Base-by-base conservation (phyloP, 345 rosid genomes). In the Salix udensis region DNA sequence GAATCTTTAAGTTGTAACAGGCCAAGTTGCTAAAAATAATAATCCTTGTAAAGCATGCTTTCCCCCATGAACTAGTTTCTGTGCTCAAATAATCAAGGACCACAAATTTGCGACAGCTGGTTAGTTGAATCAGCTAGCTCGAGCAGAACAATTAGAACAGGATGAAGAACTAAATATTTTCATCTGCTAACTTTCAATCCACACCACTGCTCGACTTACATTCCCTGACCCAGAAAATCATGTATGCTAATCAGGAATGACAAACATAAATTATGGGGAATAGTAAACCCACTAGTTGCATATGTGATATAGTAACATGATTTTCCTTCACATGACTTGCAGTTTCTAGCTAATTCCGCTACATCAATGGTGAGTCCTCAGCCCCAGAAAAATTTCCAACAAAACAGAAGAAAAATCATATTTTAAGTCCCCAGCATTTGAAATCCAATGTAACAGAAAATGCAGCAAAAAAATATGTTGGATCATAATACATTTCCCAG, bases 401-500 rank as follows among this genome's bases (percentile, higher is more conserved):
- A 73, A 9, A 65, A 67, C 14, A 40, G 3, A 44, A 42, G 46
- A 12, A 15, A 76, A 70, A 48, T 7, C 30, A 30, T 53, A 7
- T 19, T 19, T 53, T 7, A 53, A 21, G 60, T 53, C 60, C 9
- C 60, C 12, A 21, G 7, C n/a, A 19, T 50, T 50, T 50, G 58
- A 18, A 48, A 50, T 6, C 5, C 58, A 19, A 5, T 18, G n/a
- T 18, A 18, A 18, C 1, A 50, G 58, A 50, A 46, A 48, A 4
- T 6, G 28, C 12, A 15, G 39, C 31, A 26, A 15, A 26, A 26
- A 30, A 65, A 5, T 6, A 36, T 23, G 46, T 15, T 34, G 31
- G 21, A 62, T 14, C 37, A 15, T 65, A 19, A 64, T 82, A 92
- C 98, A 97, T 92, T 83, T 86, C 13, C 93, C 97, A 10, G 98